A percentile compares a stretch with the other conserved stretches of the same genome.
Evolutionary conservation across 2,329 filamentous ascomycete genomes (phyloP).

Genomic region (Aspergillus carbonarius): DNA sequence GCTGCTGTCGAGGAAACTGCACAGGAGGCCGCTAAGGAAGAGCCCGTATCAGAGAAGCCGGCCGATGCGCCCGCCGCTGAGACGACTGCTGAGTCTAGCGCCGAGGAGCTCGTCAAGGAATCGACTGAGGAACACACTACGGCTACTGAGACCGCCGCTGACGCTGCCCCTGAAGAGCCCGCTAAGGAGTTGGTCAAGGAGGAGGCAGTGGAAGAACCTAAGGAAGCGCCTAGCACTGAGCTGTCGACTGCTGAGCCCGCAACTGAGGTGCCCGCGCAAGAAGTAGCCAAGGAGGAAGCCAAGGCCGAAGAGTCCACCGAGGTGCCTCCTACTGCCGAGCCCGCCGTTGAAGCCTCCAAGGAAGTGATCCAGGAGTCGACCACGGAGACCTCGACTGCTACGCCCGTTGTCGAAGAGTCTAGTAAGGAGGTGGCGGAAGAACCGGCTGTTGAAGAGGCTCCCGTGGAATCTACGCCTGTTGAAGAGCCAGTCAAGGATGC

Average conservation of each 20-base stretch:
- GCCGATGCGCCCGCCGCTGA: background rate
- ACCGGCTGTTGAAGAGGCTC: conserved; percentile 1
- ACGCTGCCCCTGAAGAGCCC: background rate
- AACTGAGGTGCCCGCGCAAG: background rate
- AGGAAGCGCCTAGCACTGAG: background rate
- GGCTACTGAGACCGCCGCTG: background rate
- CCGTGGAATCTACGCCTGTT: background rate
- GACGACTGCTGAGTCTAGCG: background rate
- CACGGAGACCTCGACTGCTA: background rate
- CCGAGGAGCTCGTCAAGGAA: conserved; percentile 4
- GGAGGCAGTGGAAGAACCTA: background rate
- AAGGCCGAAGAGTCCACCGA: background rate
- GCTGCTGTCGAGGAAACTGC: conserved; percentile 6
- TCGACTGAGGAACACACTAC: background rate
- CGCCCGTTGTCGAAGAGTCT: conserved; percentile 1
- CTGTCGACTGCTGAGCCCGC: background rate
- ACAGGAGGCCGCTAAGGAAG: background rate
- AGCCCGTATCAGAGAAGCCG: background rate
- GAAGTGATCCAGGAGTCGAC: conserved; percentile 6
- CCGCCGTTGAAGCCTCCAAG: conserved; percentile 5
- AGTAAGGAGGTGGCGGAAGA: background rate
- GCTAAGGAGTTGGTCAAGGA: background rate
- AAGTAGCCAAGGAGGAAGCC: conserved; percentile 1
- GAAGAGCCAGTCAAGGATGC: background rate
- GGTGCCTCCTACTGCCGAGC: background rate